Percentiles rank a stretch among this genome's conserved stretches.
These are phyloP conservation scores for Aspergillus sp. DNA, from an alignment of 2,329 filamentous ascomycete genomes.

Conservation along the genomic window DNA sequence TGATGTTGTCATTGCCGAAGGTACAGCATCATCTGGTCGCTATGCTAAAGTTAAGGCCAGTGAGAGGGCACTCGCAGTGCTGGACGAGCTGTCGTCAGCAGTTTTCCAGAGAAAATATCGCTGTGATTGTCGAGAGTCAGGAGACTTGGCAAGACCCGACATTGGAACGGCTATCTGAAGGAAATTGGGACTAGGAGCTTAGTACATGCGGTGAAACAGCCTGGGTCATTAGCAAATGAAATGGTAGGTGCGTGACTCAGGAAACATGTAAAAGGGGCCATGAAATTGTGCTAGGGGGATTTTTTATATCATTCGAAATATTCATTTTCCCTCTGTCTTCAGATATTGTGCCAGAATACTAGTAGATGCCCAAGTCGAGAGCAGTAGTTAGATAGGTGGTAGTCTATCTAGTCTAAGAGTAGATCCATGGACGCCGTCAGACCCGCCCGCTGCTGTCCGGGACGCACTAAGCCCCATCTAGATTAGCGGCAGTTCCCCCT, in stretches of 20 bases:
- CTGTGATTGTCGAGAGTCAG: constrained; percentile 61
- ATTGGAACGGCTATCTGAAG: constrained; percentile 35
- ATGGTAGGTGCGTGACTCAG: background rate
- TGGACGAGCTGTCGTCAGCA: constrained; percentile 54
- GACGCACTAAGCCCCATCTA: background rate
- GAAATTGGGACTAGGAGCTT: background rate
- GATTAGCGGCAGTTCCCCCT: background rate
- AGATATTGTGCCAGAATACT: too few relatives aligned
- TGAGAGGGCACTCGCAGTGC: constrained; percentile 38
- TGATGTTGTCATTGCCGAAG: constrained; percentile 64
- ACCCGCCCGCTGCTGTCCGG: background rate
- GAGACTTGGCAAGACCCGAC: constrained; percentile 15
- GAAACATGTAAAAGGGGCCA: background rate
- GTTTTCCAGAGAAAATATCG: constrained; percentile 63
- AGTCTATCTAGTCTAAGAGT: background rate
- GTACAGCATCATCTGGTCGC: constrained; percentile 63
- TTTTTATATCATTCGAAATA: too few relatives aligned
- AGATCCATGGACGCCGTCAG: background rate
- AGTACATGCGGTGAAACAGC: background rate
- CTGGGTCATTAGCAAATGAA: background rate
- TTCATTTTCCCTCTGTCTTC: too few relatives aligned
- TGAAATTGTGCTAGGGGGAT: too few relatives aligned
- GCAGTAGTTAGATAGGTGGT: background rate
- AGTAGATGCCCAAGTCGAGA: background rate
- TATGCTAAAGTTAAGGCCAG: constrained; percentile 69